Conservation (phyloP, 2,329 filamentous ascomycete genomes). For the Mariannaea elegans region DNA sequence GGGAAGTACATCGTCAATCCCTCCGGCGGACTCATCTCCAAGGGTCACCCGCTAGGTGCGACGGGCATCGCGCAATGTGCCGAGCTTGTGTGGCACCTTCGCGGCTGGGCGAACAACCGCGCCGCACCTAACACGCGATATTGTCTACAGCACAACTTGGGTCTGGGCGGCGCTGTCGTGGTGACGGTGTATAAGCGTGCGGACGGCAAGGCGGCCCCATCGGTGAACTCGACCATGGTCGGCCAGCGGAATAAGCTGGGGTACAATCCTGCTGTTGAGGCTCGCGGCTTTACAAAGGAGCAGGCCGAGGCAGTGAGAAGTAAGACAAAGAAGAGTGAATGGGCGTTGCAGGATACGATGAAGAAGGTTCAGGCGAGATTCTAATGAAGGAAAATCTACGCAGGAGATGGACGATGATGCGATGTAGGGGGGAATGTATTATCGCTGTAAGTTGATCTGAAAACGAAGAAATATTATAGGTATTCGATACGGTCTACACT, state of each 20-base stretch:
- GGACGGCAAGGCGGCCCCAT: constrained; percentile 73
- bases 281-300: constrained; percentile 84
- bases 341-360: constrained; percentile 76
- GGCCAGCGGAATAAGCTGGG: constrained; percentile 75
- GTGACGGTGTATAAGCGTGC: constrained; percentile 88
- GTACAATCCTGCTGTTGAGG: constrained; percentile 92
- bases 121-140: constrained; percentile 72
- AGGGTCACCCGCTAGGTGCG: constrained; percentile 93
- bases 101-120: constrained; percentile 95
- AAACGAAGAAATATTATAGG: too few species aligned
- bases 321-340: constrained; percentile 70
- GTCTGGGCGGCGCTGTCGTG: constrained; percentile 88
- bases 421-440: too few species aligned
- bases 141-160: constrained; percentile 91
- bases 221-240: constrained; percentile 70
- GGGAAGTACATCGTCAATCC: constrained; percentile 88
- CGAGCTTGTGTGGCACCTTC: constrained; percentile 93
- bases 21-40: constrained; percentile 92
- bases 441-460: neutral
- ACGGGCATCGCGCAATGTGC: constrained; percentile 96
- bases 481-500: too few species aligned
- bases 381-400: neutral
- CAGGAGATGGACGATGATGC: too few species aligned
- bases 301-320: constrained; percentile 79
- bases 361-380: constrained; percentile 52